Base-by-base conservation (phyloP, 768 basidiomycete species). In the Candolleomyces aberdarensis region DNA sequence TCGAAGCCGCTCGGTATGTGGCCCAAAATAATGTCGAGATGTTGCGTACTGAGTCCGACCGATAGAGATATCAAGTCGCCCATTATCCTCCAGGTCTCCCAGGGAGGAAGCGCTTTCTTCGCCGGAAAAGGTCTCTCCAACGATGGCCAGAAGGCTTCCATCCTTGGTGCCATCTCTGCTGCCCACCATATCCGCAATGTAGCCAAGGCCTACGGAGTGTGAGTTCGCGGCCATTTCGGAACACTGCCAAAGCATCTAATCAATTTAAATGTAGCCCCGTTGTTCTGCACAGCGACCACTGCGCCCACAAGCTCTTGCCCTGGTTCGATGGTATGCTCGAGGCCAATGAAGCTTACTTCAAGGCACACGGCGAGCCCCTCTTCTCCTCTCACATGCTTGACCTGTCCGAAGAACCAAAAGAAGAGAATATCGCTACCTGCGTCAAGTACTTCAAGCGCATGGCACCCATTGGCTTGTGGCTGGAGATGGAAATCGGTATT, bases 401-500 rank as follows among this genome's bases (percentile, higher is more conserved):
- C 75, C 87, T 98, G 65, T 97, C 95, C 46, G 96, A 98, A 70
- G 89, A 92, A 71, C 67, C 89, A 69, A 91, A 92, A 70, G 96
- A 94, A 63, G 83, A 97, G 70, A 99, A 98, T 82, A 99, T 98
- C 72, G 88, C 82, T 47, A 93, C 81, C 57, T 98, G 97, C 75
- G 94, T 81, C 61, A 85, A 94, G 72, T 99, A 99, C 84, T 96
- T 98, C 77, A 83, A 88, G 78, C 92, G 93, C 72, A 91, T 98
- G 94, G 91, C 92, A 3, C 86, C 89, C 63, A 75, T 98, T 70
- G 90, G 92, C 56, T 78, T 93, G 63, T 99, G 94, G 94, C 93
- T 99, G 74, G 97, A 99, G 85, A 99, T 99, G 97, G 97, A 99
- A 78, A 99, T 99, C 74, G 97, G 97, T 71, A 98, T 99, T 77